These are phyloP conservation scores for Dioscorea alata DNA, from an alignment of 106 monocot genomes.

Conservation along the genomic window DNA sequence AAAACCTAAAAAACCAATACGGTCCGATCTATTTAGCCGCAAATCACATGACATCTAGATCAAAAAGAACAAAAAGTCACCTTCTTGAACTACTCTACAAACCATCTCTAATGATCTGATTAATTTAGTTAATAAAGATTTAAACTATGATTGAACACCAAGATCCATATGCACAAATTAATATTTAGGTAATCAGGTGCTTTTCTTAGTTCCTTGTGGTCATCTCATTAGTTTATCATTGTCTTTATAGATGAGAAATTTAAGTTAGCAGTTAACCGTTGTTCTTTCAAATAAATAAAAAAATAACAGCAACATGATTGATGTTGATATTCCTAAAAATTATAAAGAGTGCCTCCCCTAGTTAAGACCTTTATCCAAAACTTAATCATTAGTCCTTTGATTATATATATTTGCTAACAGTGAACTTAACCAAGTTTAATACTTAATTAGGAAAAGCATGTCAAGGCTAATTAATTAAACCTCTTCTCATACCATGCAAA, in stretches of 20 bases:
- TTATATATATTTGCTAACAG: not conserved
- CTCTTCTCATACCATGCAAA: too few species aligned
- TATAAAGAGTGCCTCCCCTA: too few species aligned
- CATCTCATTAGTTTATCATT: not conserved
- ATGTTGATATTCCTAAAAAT: too few species aligned
- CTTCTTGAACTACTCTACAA: too few species aligned
- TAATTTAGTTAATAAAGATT: not conserved
- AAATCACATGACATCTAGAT: not conserved
- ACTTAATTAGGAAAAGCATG: not conserved
- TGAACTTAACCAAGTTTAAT: too few species aligned
- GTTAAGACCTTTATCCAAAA: not conserved
- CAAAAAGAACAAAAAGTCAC: not conserved
- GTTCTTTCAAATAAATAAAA: too few species aligned
- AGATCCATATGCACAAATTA: not conserved
- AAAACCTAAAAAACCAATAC: not conserved
- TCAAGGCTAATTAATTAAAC: not conserved
- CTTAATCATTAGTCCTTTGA: not conserved
- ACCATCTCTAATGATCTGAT: not conserved
- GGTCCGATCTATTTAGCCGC: not conserved
- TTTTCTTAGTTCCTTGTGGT: not conserved
- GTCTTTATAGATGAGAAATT: too few species aligned
- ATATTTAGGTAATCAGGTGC: not conserved
- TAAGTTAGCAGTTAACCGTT: too few species aligned
- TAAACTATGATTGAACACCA: not conserved
- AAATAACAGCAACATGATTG: too few species aligned